Evolutionary conservation across 1,284 basidiomycete species (phyloP).

Genomic region (Boletus putidus): DNA sequence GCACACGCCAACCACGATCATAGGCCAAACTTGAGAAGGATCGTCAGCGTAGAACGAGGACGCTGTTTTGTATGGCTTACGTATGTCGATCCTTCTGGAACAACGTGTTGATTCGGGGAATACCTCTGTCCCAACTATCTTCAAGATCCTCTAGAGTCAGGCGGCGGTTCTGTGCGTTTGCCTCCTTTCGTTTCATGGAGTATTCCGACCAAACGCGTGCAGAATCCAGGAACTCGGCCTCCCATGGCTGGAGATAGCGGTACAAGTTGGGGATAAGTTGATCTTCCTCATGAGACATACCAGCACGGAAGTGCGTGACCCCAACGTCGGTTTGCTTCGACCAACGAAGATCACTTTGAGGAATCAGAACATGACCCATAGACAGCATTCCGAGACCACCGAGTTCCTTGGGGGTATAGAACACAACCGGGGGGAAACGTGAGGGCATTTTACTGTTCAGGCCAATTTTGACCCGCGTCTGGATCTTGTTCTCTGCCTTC

Average conservation of each 20-base stretch:
- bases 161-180: conserved; percentile 95
- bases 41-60: conserved; percentile 49
- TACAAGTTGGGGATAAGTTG: conserved; percentile 97
- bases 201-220: conserved; percentile 99
- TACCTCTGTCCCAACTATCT: conserved; percentile 98
- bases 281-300: conserved; percentile 94
- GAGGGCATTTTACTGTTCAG: conserved; percentile 99
- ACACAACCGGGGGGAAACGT: conserved; percentile 97
- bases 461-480: conserved; percentile 99
- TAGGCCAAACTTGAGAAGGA: conserved; percentile 78
- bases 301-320: conserved; percentile 95
- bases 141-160: conserved; percentile 97
- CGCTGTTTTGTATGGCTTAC: conserved; percentile 47
- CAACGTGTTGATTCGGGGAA: conserved; percentile 95
- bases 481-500: conserved; percentile 98
- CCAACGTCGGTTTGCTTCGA: conserved; percentile 98
- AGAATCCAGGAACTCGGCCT: conserved; percentile 97
- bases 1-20: conserved; percentile 96
- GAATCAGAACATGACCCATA: conserved; percentile 99
- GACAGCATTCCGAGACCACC: conserved; percentile 99
- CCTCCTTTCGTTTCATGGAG: conserved; percentile 99
- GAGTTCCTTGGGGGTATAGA: conserved; percentile 94
- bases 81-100: conserved; percentile 99
- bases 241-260: conserved; percentile 98
- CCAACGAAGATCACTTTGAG: conserved; percentile 96